Percentiles rank a stretch among this genome's conserved stretches.
Conservation (phyloP, 2,329 filamentous ascomycete genomes). For the Fusarium bactridioides region DNA sequence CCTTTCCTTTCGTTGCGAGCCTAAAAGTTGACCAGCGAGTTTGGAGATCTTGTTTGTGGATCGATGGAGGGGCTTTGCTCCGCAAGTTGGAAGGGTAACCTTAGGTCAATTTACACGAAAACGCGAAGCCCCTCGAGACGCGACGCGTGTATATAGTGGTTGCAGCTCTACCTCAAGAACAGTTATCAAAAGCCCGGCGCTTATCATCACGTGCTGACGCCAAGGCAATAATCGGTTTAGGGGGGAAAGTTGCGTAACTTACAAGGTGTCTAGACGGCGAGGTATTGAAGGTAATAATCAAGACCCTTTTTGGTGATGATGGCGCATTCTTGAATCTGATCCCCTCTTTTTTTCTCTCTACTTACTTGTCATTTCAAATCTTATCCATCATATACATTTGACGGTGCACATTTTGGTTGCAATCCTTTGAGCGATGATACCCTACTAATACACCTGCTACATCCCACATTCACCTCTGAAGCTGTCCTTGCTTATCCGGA, state of each 20-base stretch:
- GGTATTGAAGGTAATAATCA: conserved; percentile 25
- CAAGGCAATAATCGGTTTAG: conserved; percentile 18
- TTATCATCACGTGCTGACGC: conserved; percentile 30
- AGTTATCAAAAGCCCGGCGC: not conserved
- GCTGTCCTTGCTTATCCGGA: conserved; percentile 34
- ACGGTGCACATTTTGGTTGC: conserved; percentile 21
- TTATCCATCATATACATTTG: conserved; percentile 8
- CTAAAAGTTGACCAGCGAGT: conserved; percentile 20
- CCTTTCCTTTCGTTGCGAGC: conserved; percentile 16
- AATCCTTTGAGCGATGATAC: conserved; percentile 56
- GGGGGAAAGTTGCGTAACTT: conserved; percentile 36
- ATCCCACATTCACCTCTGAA: conserved; percentile 47
- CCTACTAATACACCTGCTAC: conserved; percentile 51
- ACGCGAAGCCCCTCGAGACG: conserved; percentile 33
- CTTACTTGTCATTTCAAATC: conserved; percentile 27
- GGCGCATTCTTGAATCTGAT: conserved; percentile 29
- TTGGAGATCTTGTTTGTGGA: conserved; percentile 36
- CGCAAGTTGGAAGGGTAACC: conserved; percentile 38
- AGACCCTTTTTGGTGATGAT: conserved; percentile 34
- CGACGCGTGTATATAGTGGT: conserved; percentile 43
- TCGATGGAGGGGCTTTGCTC: conserved; percentile 36
- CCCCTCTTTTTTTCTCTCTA: conserved; percentile 18
- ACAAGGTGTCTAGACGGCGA: conserved; percentile 29
- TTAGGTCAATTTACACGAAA: conserved; percentile 30
- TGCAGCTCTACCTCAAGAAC: conserved; percentile 27